Conservation (phyloP, 345 rosid genomes). For the Gossypium longicalyx region DNA sequence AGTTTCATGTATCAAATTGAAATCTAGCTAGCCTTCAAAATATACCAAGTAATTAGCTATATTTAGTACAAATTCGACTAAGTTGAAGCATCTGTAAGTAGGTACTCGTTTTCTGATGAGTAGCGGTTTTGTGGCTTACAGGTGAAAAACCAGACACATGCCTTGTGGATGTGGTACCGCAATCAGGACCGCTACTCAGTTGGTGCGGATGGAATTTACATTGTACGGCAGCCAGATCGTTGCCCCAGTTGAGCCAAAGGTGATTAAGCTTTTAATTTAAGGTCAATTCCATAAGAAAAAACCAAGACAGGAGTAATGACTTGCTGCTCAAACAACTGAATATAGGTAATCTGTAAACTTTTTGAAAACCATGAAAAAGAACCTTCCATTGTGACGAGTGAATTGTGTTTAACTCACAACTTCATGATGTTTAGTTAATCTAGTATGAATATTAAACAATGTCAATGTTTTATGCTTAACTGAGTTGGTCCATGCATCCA, state of each 20-base stretch:
- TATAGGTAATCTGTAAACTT: not conserved
- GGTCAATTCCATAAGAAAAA: not conserved
- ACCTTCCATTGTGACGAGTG: not conserved
- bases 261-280: not conserved
- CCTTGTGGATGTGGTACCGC: constrained; percentile 82
- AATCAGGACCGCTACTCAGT: constrained; percentile 48
- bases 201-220: constrained; percentile 54
- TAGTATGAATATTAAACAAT: too few species aligned
- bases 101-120: not conserved
- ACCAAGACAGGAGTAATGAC: not conserved
- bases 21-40: not conserved
- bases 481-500: too few species aligned
- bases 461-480: too few species aligned
- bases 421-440: too few species aligned
- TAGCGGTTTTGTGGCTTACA: constrained; percentile 16
- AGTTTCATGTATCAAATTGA: not conserved
- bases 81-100: not conserved
- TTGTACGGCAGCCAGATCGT: constrained; percentile 60
- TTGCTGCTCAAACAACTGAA: not conserved
- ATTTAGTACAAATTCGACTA: not conserved
- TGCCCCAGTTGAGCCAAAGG: constrained; percentile 38
- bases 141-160: constrained; percentile 84
- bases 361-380: not conserved
- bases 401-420: too few species aligned
- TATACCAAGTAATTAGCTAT: not conserved